Base-by-base conservation (phyloP, 169 alveolate genomes). In the Theileria orientalis region DNA sequence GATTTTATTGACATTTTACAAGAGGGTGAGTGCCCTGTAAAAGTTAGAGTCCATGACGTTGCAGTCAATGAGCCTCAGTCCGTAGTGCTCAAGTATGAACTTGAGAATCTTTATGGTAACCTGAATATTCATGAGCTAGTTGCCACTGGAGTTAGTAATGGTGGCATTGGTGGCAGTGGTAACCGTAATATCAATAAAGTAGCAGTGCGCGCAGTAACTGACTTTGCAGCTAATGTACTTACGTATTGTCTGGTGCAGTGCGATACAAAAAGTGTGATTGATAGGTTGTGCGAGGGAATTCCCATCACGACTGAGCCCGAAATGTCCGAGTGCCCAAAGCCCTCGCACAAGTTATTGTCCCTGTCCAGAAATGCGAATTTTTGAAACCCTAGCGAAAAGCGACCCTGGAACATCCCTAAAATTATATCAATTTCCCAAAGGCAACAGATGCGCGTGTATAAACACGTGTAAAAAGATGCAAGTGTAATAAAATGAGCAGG, bases 351-450 rank as follows among this genome's bases (percentile, higher is more conserved):
- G n/a, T 74, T 46, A 3, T 63, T 64, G 44, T n/a, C 25, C 14
- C 11, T 25, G 52, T 67, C 69, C 3, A 47, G 63, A 23, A 82
- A 64, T 32, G 69, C 11, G 51, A 73, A 82, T 19, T 49, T 72
- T 69, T 82, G 89, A 72, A 49, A 82, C 3, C 89, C 89, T 40
- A 74, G 44, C 11, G 83, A 61, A 83, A 83, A 82, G 27, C 62
- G 44, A 9, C 83, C 83, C 25, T 71, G 62, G 51, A 68, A 57
- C 23, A 79, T 1, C 40, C 75, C 83, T 56, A n/a, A 56, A 56
- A 21, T 56, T 27, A 56, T 37, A n/a, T n/a, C n/a, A n/a, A n/a
- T n/a, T n/a, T n/a, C n/a, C n/a, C n/a, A n/a, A n/a, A n/a, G n/a
- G 32, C 16, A 6, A 2, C 16, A 56, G 21, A 56, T 56, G 21